Evolutionary conservation across 2,329 filamentous ascomycete species (phyloP).

Genomic region (Lecanosticta acicola): DNA sequence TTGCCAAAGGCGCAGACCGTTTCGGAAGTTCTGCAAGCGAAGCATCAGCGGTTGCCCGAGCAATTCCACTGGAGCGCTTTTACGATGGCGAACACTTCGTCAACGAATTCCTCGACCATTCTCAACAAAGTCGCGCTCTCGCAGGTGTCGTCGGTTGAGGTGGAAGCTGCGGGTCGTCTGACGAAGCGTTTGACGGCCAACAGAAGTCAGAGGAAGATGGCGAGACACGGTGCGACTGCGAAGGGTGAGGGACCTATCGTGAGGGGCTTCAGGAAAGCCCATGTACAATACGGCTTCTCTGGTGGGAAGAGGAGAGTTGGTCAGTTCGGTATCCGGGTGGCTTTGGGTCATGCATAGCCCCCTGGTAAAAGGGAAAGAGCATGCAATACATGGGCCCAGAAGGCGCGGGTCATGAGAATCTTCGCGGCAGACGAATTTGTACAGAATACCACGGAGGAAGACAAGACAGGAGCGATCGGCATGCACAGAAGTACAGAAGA

Average conservation of each 20-base stretch:
- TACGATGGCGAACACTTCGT: constrained; percentile 15
- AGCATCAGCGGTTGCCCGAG: constrained; percentile 15
- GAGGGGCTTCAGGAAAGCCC: constrained; percentile 26
- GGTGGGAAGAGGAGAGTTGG: constrained; percentile 31
- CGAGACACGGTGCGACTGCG: constrained; percentile 26
- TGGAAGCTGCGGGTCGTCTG: constrained; percentile 31
- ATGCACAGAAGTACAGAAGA: too few species aligned
- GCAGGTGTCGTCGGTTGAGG: constrained; percentile 27
- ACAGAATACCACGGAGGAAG: too few species aligned
- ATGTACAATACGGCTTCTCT: constrained; percentile 21
- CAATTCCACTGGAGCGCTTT: constrained; percentile 20
- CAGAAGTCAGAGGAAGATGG: constrained; percentile 26
- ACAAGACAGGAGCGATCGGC: too few species aligned
- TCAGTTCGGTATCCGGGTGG: constrained; percentile 28
- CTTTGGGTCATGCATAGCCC: constrained; percentile 24
- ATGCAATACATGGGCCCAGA: neutral
- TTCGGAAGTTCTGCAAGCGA: constrained; percentile 23
- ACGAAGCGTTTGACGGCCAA: constrained; percentile 33
- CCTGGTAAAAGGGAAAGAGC: neutral
- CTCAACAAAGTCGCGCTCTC: constrained; percentile 23
- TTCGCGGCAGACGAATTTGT: too few species aligned
- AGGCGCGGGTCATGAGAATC: too few species aligned
- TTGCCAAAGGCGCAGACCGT: constrained; percentile 25
- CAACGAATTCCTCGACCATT: constrained; percentile 21
- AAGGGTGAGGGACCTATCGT: constrained; percentile 27